Base-by-base conservation (phyloP, 1,284 basidiomycete genomes). In the Gomphus bonarii region DNA sequence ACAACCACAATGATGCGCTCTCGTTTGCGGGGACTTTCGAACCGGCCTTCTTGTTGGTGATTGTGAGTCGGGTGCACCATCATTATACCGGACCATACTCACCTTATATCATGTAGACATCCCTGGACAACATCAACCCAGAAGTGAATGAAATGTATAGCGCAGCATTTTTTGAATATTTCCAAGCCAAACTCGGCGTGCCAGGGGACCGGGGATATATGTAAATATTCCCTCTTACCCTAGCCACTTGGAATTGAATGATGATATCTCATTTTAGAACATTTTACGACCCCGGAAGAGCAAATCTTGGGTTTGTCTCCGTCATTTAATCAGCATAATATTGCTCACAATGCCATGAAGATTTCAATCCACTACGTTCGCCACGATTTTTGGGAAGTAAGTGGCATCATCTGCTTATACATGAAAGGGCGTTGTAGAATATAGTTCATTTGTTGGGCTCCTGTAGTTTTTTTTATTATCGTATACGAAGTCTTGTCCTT, bases 1-100 rank as follows among this genome's bases (percentile, higher is more conserved):
- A 80, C 63, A 73, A 66, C 16, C 75, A 82, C 67, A 79, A 81
- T 58, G 79, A 84, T 54, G 73, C 70, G 36, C 72, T 84, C 61
- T 74, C 78, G 6, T 85, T 81, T 65, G 70, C 64, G 16, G 83
- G 82, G 6, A 77, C 76, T 9, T 77, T 83, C 52, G 83, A 84
- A 16, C 84, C 84, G 28, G 80, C 82, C 1, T 77, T 82, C 65
- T 68, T 76, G 52, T 68, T 85, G 60, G 68, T 65, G 48, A 69
- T 84, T 58, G 84, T 85, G 60, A 57, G 80, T 70, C 12, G n/a
- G 12, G n/a, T 33, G 25, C 12, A 18, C 7, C 38, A 3, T 20
- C 33, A 20, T 25, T 22, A 25, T 31, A 10, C 25, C 22, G 31
- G 9, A 7, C 42, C 12, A 28, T 14, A 1, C 42, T 31, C 50